A percentile compares a stretch with the other conserved stretches of the same genome.
phyloP scores from a whole-genome alignment of 202 grass and related monocot genomes.

The Musa balbisiana region DNA sequence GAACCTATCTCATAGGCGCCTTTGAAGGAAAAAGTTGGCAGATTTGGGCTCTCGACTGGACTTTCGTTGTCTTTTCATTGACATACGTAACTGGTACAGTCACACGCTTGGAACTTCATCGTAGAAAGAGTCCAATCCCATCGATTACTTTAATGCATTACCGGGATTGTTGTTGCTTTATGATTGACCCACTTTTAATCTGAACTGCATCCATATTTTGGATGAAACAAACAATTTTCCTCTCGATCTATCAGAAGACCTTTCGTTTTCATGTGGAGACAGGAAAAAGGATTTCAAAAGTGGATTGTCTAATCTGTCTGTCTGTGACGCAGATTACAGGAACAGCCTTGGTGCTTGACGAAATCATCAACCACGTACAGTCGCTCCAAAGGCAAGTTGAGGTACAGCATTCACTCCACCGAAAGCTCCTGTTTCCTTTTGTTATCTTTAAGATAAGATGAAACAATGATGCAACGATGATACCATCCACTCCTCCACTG shows the following conservation, averaged over 20 bases:
- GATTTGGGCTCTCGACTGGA: too few relatives aligned
- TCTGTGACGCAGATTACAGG: constrained; percentile 62
- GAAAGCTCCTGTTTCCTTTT: not conserved
- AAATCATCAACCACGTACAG: constrained; percentile 98
- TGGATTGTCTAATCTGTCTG: constrained; percentile 11
- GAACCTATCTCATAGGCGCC: too few relatives aligned
- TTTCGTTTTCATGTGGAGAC: not conserved
- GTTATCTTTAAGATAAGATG: not conserved
- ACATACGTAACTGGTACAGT: not conserved
- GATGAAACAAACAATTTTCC: not conserved
- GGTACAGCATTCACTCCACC: constrained; percentile 28
- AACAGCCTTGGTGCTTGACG: constrained; percentile 94
- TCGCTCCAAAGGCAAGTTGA: constrained; percentile 92
- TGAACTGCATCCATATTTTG: too few relatives aligned
- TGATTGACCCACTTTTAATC: too few relatives aligned
- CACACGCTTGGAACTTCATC: not conserved
- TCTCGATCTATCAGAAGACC: not conserved
- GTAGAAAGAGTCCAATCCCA: too few relatives aligned
- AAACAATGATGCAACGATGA: not conserved
- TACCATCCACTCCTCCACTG: constrained; percentile 2
- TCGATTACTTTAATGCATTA: too few relatives aligned
- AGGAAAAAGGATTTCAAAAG: too few relatives aligned
- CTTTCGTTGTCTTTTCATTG: not conserved
- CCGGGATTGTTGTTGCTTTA: too few relatives aligned
- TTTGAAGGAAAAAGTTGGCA: too few relatives aligned